Conservation (phyloP, 495 filamentous ascomycete genomes). For the Cercophora newfieldiana region DNA sequence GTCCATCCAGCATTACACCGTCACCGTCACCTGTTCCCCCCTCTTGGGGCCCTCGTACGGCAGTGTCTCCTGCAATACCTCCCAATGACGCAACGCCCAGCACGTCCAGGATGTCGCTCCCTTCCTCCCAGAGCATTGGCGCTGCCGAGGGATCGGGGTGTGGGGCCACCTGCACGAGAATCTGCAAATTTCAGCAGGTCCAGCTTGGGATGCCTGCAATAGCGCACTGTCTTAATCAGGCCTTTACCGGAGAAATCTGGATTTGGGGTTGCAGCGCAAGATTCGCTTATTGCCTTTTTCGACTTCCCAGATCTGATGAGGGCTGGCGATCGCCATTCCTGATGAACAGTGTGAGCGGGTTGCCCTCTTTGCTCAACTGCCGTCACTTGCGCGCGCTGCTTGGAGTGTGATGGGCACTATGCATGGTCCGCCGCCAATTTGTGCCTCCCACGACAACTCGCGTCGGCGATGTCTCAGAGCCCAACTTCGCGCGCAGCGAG, state of each 20-base stretch:
- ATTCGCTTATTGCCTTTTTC: background rate
- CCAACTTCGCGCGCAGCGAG: background rate
- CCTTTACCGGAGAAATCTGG: background rate
- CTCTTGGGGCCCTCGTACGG: no score
- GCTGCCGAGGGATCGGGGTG: background rate
- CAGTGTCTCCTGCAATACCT: constrained; percentile 14
- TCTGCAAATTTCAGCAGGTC: constrained; percentile 19
- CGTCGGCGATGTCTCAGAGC: constrained; percentile 12
- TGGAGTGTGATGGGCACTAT: background rate
- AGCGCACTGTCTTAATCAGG: background rate
- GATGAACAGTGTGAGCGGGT: background rate
- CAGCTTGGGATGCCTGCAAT: background rate
- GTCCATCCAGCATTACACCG: background rate
- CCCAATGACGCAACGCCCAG: constrained; percentile 19
- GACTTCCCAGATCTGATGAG: background rate
- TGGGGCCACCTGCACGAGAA: constrained; percentile 7
- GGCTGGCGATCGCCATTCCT: background rate
- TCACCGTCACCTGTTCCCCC: background rate
- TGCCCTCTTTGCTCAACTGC: background rate
- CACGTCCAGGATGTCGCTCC: background rate
- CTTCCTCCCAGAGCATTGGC: background rate
- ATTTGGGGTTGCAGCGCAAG: background rate
- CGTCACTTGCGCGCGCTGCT: background rate
- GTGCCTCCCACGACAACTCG: background rate
- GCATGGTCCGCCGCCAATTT: background rate